A percentile compares a stretch with the other conserved stretches of the same genome.
These are phyloP conservation scores for Russula vinacea DNA, from an alignment of 768 basidiomycete genomes.

Conservation along the genomic window DNA sequence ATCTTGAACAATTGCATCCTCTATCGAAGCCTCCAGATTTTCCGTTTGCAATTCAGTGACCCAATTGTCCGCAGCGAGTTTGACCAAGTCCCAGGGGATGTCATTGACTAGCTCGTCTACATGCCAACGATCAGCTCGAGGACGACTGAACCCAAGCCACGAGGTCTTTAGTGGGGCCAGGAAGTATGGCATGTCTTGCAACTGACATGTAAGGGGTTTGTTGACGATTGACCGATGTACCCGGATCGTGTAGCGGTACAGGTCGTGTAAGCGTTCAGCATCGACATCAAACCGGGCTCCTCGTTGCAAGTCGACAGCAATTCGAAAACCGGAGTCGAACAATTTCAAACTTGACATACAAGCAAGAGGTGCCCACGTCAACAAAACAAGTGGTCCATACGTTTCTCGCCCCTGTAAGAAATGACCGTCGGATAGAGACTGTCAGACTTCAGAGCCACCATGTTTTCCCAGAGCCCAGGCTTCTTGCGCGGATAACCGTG, in stretches of 20 bases:
- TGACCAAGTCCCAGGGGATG: constrained; percentile 65
- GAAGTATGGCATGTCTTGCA: constrained; percentile 59
- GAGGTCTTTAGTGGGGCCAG: constrained; percentile 54
- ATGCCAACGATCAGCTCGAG: constrained; percentile 31
- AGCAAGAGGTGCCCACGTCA: constrained; percentile 68
- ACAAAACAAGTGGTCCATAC: constrained; percentile 59
- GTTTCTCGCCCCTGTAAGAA: constrained; percentile 37
- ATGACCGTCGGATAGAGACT: constrained; percentile 60
- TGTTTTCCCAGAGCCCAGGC: constrained; percentile 66
- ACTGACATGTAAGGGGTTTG: constrained; percentile 58
- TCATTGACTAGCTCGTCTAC: constrained; percentile 42
- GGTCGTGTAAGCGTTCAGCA: constrained; percentile 43
- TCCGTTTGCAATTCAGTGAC: constrained; percentile 46
- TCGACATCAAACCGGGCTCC: constrained; percentile 51
- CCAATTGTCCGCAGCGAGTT: constrained; percentile 51
- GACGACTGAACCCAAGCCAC: constrained; percentile 39
- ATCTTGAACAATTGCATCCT: constrained; percentile 68
- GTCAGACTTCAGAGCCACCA: constrained; percentile 33
- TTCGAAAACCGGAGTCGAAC: constrained; percentile 52
- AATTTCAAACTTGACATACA: constrained; percentile 52
- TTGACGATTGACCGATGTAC: constrained; percentile 61
- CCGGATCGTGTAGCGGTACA: constrained; percentile 63
- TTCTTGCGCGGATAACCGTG: constrained; percentile 54
- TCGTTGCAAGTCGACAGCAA: constrained; percentile 44
- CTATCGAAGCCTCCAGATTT: constrained; percentile 39